Base-by-base conservation (phyloP, 192 early-diverging fungal genomes). In the Linnemannia elongata region DNA sequence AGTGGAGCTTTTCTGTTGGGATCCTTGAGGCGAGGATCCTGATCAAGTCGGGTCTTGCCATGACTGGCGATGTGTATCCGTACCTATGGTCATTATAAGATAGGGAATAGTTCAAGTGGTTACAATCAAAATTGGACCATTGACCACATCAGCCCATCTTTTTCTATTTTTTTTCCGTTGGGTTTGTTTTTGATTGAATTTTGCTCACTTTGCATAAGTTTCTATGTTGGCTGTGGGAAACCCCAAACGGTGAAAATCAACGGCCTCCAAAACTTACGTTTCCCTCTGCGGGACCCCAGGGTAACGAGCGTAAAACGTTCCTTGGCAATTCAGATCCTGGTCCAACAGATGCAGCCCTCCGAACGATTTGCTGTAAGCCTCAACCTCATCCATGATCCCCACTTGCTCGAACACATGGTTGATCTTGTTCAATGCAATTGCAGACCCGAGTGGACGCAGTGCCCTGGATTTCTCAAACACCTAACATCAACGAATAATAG, bases 1-100 rank as follows among this genome's bases (percentile, higher is more conserved):
- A 72, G 4, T 72, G 70, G 24, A 72, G 35, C 39, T 72, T 72
- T 22, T 72, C 38, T 41, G 22, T 7, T 72, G 70, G 70, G 41
- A 72, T 72, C 18, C 70, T 38, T 17, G 70, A 72, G 18, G 41
- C 41, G 13, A 72, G n/a, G 9, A 41, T 42, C 38, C 41, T 72
- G 70, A 72, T 72, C 70, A 72, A 9, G 15, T 39, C 70, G 20
- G 70, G 70, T 24, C 70, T 38, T 10, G 70, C 70, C 38, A 72
- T 42, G 6, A 72, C 41, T 27, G 35, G 70, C 10, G 70, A 38
- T n/a, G 35, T 15, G n/a, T 27, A 38, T 41, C 38, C 38, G 70
- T 72, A 38, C 22, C 70, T 72, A n/a, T 42, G 49, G n/a, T n/a
- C n/a, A 22, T 52, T 17, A 52, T 52, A 52, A 52, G 49, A 22